A percentile compares a stretch with the other conserved stretches of the same genome.
phyloP scores from a whole-genome alignment of 2,329 filamentous ascomycete genomes.

The Aspergillus ochraceus region DNA sequence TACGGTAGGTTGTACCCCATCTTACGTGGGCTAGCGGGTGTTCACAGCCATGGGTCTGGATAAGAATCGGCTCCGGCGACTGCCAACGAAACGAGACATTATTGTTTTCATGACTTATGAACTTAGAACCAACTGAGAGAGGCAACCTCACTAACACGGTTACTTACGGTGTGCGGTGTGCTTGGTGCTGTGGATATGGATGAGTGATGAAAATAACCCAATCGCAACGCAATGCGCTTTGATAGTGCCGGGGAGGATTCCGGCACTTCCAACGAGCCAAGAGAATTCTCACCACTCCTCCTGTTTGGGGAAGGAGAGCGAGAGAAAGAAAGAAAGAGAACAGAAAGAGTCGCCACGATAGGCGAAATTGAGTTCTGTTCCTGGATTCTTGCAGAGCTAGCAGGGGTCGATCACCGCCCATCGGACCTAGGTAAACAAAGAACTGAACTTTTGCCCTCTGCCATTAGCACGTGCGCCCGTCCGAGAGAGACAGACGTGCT shows the following conservation, averaged over 20 bases:
- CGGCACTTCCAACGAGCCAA: slow-evolving; percentile 8
- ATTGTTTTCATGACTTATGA: not conserved
- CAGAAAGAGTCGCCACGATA: not conserved
- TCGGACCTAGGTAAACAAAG: not conserved
- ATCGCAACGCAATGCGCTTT: not conserved
- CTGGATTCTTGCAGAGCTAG: slow-evolving; percentile 11
- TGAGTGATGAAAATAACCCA: not conserved
- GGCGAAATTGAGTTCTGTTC: slow-evolving; percentile 12
- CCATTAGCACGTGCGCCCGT: not conserved
- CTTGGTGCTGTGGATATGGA: not conserved
- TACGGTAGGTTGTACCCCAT: not conserved
- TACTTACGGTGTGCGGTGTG: not conserved
- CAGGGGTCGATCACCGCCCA: slow-evolving; percentile 10
- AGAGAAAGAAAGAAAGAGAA: not conserved
- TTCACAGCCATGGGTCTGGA: not conserved
- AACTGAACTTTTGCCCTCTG: not conserved
- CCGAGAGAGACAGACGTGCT: not conserved
- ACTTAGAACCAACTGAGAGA: not conserved
- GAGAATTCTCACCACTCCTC: not conserved
- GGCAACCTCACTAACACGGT: not conserved
- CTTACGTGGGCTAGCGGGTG: not conserved
- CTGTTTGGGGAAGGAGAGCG: not conserved
- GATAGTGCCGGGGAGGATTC: slow-evolving; percentile 7
- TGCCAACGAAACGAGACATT: not conserved
- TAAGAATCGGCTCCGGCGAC: not conserved